Evolutionary conservation across 768 basidiomycete genomes (phyloP).

Genomic region (Paxillus involutus): DNA sequence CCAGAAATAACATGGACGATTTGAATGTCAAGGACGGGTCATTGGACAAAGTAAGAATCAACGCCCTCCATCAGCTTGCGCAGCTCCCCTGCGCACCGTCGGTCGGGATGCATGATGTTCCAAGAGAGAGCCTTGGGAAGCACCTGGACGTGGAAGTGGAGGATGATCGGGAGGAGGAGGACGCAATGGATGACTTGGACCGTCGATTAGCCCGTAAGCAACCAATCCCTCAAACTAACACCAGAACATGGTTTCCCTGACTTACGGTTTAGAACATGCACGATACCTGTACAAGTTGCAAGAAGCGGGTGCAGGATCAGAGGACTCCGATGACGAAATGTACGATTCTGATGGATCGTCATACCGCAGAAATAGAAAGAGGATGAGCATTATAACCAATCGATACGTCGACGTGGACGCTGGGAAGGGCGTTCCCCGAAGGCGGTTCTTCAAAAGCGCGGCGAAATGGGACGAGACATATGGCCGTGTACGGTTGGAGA

Average conservation of each 20-base stretch:
- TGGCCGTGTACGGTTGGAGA: slow-evolving; percentile 23
- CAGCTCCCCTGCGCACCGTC: slow-evolving; percentile 76
- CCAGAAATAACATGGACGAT: slow-evolving; percentile 93
- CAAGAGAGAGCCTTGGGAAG: slow-evolving; percentile 61
- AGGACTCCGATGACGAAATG: slow-evolving; percentile 49
- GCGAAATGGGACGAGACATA: slow-evolving; percentile 35
- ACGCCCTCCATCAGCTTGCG: slow-evolving; percentile 54
- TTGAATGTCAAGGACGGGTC: slow-evolving; percentile 80
- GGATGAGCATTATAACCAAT: slow-evolving; percentile 70
- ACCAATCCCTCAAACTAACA: background rate
- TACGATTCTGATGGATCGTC: slow-evolving; percentile 52
- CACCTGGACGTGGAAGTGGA: slow-evolving; percentile 60
- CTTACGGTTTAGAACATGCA: slow-evolving; percentile 51
- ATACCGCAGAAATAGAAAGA: slow-evolving; percentile 41
- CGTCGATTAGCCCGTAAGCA: slow-evolving; percentile 68
- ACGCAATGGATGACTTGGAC: slow-evolving; percentile 59
- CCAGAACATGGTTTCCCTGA: slow-evolving; percentile 1
- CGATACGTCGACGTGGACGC: slow-evolving; percentile 51
- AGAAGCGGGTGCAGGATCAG: slow-evolving; percentile 45
- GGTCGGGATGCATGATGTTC: slow-evolving; percentile 83
- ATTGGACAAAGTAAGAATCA: slow-evolving; percentile 75
- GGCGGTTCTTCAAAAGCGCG: slow-evolving; percentile 61
- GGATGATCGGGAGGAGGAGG: slow-evolving; percentile 39
- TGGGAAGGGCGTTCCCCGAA: slow-evolving; percentile 32
- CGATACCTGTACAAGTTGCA: slow-evolving; percentile 64